Evolutionary conservation across 2,329 filamentous ascomycete species (phyloP).

Genomic region (Hypoxylon sp.): DNA sequence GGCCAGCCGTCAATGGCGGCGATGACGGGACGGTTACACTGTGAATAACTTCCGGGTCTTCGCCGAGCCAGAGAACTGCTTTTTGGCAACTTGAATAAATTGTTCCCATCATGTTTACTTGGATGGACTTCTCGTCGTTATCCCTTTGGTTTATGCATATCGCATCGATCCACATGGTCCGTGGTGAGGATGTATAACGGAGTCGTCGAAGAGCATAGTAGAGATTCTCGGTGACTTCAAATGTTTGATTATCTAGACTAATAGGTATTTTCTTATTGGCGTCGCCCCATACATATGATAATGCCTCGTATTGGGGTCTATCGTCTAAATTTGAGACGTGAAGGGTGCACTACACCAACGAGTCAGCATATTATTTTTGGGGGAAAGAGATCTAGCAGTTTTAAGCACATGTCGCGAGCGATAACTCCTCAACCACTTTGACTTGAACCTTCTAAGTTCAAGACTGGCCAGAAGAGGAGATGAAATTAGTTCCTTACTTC

Average conservation of each 20-base stretch:
- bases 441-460: no score
- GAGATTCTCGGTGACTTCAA: slow-evolving; percentile 23
- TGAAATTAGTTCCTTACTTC: not conserved
- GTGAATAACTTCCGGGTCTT: not conserved
- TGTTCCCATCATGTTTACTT: slow-evolving; percentile 23
- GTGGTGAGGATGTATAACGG: not conserved
- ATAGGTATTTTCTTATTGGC: slow-evolving; percentile 7
- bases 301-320: slow-evolving; percentile 14
- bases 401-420: no score
- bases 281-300: slow-evolving; percentile 29
- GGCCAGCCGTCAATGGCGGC: no score
- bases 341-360: not conserved
- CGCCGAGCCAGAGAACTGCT: slow-evolving; percentile 19
- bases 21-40: not conserved
- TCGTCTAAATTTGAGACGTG: not conserved
- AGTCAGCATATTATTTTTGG: no score
- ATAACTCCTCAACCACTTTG: no score
- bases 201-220: slow-evolving; percentile 23
- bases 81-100: slow-evolving; percentile 21
- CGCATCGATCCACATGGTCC: slow-evolving; percentile 28
- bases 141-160: slow-evolving; percentile 30
- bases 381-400: no score
- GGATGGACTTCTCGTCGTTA: slow-evolving; percentile 19
- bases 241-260: not conserved
- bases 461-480: no score